These are phyloP conservation scores for Xylariaceae sp. DNA, from an alignment of 2,329 filamentous ascomycete genomes.

Conservation along the genomic window DNA sequence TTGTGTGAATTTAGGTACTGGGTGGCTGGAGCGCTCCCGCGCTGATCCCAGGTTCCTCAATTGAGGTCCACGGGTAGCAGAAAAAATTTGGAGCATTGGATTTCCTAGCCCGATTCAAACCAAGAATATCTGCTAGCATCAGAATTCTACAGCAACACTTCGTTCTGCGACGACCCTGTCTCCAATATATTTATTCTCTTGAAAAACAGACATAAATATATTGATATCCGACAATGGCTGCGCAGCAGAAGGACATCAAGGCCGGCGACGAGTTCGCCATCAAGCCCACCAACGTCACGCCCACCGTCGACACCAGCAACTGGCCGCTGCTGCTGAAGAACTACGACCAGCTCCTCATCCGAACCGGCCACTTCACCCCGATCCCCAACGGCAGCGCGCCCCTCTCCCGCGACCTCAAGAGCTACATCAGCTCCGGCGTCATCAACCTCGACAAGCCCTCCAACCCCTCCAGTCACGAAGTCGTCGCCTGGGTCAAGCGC, in stretches of 20 bases:
- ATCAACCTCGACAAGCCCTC: constrained; percentile 98
- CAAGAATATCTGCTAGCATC: constrained; percentile 14
- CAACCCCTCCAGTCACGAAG: constrained; percentile 97
- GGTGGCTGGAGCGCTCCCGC: constrained; percentile 21
- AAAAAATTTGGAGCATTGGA: constrained; percentile 33
- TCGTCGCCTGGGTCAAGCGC: constrained; percentile 98
- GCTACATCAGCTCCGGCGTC: constrained; percentile 93
- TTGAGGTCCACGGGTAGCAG: constrained; percentile 19
- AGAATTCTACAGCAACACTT: constrained; percentile 21
- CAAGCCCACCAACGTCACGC: constrained; percentile 82
- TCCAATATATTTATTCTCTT: constrained; percentile 15
- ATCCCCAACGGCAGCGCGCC: constrained; percentile 92
- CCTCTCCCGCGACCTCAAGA: constrained; percentile 91
- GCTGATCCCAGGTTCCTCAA: constrained; percentile 5
- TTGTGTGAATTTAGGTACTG: too few species aligned
- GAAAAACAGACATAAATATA: constrained; percentile 15
- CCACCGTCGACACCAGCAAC: constrained; percentile 77
- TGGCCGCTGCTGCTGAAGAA: constrained; percentile 96
- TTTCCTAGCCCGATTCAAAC: constrained; percentile 17
- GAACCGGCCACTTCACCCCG: constrained; percentile 86
- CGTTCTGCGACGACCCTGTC: constrained; percentile 21
- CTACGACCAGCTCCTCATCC: constrained; percentile 66
- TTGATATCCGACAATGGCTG: constrained; percentile 26
- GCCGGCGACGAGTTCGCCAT: constrained; percentile 50
- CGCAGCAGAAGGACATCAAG: constrained; percentile 23